A percentile compares a stretch with the other conserved stretches of the same genome.
phyloP scores from a whole-genome alignment of 129 eudicot genomes.

The Helichrysum umbraculigerum region DNA sequence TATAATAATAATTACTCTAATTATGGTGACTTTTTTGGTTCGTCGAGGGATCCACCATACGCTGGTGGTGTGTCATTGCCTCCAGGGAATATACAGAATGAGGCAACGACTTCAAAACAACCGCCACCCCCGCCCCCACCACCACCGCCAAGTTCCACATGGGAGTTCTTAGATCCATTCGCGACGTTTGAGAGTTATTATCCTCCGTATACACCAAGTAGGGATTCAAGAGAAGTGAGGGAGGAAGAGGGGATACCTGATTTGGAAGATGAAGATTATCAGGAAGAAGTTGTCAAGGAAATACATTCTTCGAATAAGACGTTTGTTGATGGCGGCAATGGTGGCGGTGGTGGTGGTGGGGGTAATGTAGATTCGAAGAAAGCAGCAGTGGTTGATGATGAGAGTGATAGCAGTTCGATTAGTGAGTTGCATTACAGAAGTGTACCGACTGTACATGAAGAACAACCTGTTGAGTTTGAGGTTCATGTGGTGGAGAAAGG shows the following conservation, averaged over 20 bases:
- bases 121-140: slow-evolving; percentile 82
- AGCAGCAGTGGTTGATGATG: slow-evolving; percentile 48
- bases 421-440: slow-evolving; percentile 48
- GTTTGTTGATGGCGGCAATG: slow-evolving; percentile 42
- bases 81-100: slow-evolving; percentile 25
- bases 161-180: slow-evolving; percentile 90
- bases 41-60: slow-evolving; percentile 16
- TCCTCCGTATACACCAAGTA: slow-evolving; percentile 77
- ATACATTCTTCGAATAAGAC: slow-evolving; percentile 59
- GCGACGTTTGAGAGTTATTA: slow-evolving; percentile 60
- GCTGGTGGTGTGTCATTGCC: slow-evolving; percentile 32
- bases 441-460: slow-evolving; percentile 41
- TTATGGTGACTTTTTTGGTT: slow-evolving; percentile 53
- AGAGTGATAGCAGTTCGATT: slow-evolving; percentile 33
- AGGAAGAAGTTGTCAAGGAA: slow-evolving; percentile 75
- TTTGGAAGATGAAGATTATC: slow-evolving; percentile 85
- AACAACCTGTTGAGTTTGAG: slow-evolving; percentile 78
- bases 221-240: slow-evolving; percentile 86
- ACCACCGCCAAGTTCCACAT: slow-evolving; percentile 56
- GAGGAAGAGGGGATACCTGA: slow-evolving; percentile 99
- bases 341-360: slow-evolving; percentile 24
- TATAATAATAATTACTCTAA: slow-evolving; percentile 29
- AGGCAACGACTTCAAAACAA: slow-evolving; percentile 49
- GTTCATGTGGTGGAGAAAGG: slow-evolving; percentile 89
- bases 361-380: slow-evolving; percentile 47